Conservation (phyloP, 805 yeast genomes). For the Brettanomyces nanus region DNA sequence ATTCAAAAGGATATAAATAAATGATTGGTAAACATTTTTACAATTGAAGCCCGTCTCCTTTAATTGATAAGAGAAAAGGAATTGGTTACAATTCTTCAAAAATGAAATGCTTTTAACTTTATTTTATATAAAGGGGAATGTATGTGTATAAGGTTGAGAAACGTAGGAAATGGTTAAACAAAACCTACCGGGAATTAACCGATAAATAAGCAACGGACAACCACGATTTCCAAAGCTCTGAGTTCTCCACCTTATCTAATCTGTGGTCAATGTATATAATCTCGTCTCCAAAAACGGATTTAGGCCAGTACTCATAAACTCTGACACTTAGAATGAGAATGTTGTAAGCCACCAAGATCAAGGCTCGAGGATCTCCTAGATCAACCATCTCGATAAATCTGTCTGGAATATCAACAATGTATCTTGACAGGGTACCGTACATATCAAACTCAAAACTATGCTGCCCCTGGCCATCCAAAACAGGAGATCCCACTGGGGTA, state of each 20-base stretch:
- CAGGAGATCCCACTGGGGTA: conserved; percentile 1
- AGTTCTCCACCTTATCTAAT: conserved; percentile 5
- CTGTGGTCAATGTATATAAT: conserved; percentile 5
- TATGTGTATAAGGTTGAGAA: too few species aligned
- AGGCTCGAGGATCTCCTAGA: conserved; percentile 13
- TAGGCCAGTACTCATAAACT: conserved; percentile 4
- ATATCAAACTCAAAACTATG: conserved; percentile 10
- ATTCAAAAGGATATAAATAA: too few species aligned
- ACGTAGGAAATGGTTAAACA: too few species aligned
- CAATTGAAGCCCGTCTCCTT: too few species aligned
- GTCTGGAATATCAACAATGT: conserved; percentile 7
- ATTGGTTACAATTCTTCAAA: too few species aligned
- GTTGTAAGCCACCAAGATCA: conserved; percentile 15
- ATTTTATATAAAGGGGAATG: too few species aligned
- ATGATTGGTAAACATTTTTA: too few species aligned
- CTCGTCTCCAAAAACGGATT: conserved; percentile 5
- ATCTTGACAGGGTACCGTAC: conserved; percentile 10
- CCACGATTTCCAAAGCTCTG: conserved; percentile 9
- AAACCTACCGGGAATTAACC: too few species aligned
- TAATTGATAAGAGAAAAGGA: too few species aligned
- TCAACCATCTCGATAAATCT: conserved; percentile 8
- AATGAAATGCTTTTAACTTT: too few species aligned
- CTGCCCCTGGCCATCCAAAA: background rate
- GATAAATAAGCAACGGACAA: background rate
- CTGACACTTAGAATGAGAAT: conserved; percentile 12